Evolutionary conservation across 371 early-diverging fungal species (phyloP), one percentile per base, ranked within the genome.

Genomic region (Rhizopus arrhizus): DNA sequence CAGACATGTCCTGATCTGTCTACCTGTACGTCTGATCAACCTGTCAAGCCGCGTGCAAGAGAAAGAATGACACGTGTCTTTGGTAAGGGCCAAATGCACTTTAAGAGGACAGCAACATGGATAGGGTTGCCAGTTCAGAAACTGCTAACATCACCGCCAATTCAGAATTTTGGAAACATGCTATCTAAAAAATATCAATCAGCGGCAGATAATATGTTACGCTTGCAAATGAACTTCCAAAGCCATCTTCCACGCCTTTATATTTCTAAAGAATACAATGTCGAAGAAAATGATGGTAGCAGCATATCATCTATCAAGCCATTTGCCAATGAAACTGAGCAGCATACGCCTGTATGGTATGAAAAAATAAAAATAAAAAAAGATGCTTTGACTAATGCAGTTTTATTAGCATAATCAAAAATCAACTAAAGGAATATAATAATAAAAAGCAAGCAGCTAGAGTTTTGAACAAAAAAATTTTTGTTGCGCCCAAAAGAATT

Each of bases 71-170:
- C 53, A 29, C 53, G 61, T 52, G 61, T 54, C 34, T 61, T 58
- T 7, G 34, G 41, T 15, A 66, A 58, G 31, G 61, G 66, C 10
- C 66, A 66, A 22, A 40, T 62, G 15, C 66, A 62, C 11, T 33
- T 66, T 6, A 66, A 66, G 38, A 51, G 66, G 34, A 62, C 66
- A 3, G 55, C 59, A 7, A 66, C 66, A 7, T 66, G 66, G 66
- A 22, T 66, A 28, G 58, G 55, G 7, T 32, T 54, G 34, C 49
- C 58, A 8, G 51, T 47, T 13, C 66, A 66, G 38, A 61, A 45
- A 22, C 15, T 66, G 1, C 40, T 52, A 9, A 41, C 62, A 3
- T 62, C 67, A 33, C 40, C 58, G 33, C 58, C 53, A 16, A 32
- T 57, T 10, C 62, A 58, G 13, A 57, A 31, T 45, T 16, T 63